Evolutionary conservation across 2,329 filamentous ascomycete species (phyloP).

Genomic region (Sclerotiophoma versabilis): DNA sequence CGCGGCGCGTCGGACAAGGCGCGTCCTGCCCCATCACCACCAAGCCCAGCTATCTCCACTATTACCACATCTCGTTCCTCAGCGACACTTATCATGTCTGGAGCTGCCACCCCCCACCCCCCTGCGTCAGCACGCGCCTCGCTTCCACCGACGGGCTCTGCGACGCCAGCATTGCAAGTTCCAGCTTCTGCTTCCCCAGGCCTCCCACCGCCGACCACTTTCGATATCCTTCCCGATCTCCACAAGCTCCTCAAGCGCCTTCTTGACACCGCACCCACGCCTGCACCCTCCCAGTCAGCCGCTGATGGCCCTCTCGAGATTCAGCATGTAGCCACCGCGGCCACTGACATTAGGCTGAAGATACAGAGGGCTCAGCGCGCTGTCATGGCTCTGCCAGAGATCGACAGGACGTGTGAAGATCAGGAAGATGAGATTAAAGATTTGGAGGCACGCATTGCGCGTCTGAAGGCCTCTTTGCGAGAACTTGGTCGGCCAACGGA

Average conservation of each 20-base stretch:
- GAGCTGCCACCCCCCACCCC: conserved; percentile 42
- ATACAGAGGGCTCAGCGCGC: conserved; percentile 78
- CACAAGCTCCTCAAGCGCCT: conserved; percentile 79
- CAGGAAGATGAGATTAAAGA: conserved; percentile 74
- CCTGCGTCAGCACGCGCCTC: conserved; percentile 42
- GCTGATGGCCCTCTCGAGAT: conserved; percentile 59
- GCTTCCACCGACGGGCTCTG: conserved; percentile 40
- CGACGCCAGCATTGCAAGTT: conserved; percentile 36
- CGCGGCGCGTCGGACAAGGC: conserved; percentile 25
- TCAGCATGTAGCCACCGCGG: conserved; percentile 81
- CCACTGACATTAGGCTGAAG: conserved; percentile 81
- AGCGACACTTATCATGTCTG: conserved; percentile 39
- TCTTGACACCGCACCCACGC: conserved; percentile 54
- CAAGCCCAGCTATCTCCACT: conserved; percentile 22
- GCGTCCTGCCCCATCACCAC: conserved; percentile 28
- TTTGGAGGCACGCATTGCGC: conserved; percentile 68
- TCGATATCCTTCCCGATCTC: conserved; percentile 85
- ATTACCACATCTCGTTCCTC: conserved; percentile 7
- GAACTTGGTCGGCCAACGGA: conserved; percentile 38
- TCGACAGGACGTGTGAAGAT: conserved; percentile 69
- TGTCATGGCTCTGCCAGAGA: conserved; percentile 72
- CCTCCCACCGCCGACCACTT: conserved; percentile 78
- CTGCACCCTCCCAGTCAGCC: conserved; percentile 33
- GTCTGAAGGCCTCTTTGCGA: conserved; percentile 59
- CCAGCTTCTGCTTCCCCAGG: conserved; percentile 59